Percentiles rank a stretch among this genome's conserved stretches.
These are phyloP conservation scores for Alternaria rosae DNA, from an alignment of 2,329 filamentous ascomycete genomes.

Conservation along the genomic window DNA sequence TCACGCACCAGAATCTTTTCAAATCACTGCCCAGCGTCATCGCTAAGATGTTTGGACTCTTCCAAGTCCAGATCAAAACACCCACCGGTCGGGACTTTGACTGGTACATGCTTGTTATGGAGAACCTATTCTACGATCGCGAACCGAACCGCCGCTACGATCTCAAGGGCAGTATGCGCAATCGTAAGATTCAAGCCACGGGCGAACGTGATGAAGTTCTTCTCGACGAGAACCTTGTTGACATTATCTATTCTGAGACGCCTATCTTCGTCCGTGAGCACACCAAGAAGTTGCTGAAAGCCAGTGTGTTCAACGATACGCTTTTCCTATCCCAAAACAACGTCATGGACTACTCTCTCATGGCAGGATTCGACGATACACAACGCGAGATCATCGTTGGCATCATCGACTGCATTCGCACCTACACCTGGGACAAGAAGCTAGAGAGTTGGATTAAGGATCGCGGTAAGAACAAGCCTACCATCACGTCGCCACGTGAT, in stretches of 20 bases:
- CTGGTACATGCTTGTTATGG: constrained; percentile 92
- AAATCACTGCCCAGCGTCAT: constrained; percentile 93
- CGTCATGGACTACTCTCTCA: constrained; percentile 98
- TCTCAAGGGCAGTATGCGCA: constrained; percentile 97
- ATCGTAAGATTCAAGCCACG: constrained; percentile 94
- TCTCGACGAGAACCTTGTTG: constrained; percentile 97
- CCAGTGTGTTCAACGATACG: constrained; percentile 97
- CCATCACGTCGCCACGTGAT: constrained; percentile 95
- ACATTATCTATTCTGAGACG: constrained; percentile 92
- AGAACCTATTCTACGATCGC: constrained; percentile 97
- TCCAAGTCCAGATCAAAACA: constrained; percentile 97
- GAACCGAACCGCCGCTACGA: constrained; percentile 83
- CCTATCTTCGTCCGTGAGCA: constrained; percentile 95
- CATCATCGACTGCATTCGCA: constrained; percentile 96
- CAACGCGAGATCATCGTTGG: constrained; percentile 93
- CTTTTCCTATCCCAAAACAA: constrained; percentile 93
- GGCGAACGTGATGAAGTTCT: constrained; percentile 96
- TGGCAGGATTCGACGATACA: constrained; percentile 95
- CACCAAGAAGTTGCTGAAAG: constrained; percentile 89
- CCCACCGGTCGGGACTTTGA: constrained; percentile 94
- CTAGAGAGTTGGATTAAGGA: constrained; percentile 99
- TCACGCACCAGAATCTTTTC: constrained; percentile 96
- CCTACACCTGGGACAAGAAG: constrained; percentile 99
- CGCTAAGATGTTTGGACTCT: constrained; percentile 98
- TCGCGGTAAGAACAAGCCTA: constrained; percentile 85